These are phyloP conservation scores for Sarocladium kiliense DNA, from an alignment of 2,329 filamentous ascomycete species.

Conservation along the genomic window DNA sequence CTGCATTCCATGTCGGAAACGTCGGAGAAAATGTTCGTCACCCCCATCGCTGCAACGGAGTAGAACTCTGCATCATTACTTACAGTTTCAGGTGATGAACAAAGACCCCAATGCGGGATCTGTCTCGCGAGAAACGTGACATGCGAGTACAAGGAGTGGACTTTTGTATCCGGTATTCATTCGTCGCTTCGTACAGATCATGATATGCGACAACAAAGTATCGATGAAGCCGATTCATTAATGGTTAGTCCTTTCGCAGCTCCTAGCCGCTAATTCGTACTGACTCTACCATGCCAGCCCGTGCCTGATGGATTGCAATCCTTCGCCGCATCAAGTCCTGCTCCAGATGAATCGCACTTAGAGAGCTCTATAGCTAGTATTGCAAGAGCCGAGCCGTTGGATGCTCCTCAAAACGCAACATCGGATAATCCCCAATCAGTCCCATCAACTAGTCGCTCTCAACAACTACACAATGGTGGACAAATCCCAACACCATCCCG, in stretches of 20 bases:
- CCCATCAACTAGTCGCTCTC: neutral
- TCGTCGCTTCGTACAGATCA: neutral
- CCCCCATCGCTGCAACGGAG: neutral
- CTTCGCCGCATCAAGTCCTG: neutral
- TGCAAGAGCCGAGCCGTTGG: neutral
- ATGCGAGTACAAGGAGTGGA: constrained; percentile 3
- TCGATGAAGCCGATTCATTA: neutral
- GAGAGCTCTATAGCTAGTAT: neutral
- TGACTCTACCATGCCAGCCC: neutral
- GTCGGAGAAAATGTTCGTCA: constrained; percentile 1
- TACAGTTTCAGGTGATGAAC: neutral
- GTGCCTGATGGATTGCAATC: neutral
- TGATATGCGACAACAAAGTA: too few relatives aligned
- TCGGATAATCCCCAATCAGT: neutral
- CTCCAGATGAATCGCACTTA: neutral
- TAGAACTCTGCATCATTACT: too few relatives aligned
- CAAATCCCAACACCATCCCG: neutral
- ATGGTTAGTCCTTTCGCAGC: neutral
- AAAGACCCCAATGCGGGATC: neutral
- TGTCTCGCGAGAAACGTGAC: neutral
- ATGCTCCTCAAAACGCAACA: neutral
- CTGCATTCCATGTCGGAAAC: neutral
- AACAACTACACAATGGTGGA: neutral
- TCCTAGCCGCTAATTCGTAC: neutral
- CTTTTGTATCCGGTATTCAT: neutral